Evolutionary conservation across 176 grass and related monocot species (phyloP).

Genomic region (Oryza meyeriana): DNA sequence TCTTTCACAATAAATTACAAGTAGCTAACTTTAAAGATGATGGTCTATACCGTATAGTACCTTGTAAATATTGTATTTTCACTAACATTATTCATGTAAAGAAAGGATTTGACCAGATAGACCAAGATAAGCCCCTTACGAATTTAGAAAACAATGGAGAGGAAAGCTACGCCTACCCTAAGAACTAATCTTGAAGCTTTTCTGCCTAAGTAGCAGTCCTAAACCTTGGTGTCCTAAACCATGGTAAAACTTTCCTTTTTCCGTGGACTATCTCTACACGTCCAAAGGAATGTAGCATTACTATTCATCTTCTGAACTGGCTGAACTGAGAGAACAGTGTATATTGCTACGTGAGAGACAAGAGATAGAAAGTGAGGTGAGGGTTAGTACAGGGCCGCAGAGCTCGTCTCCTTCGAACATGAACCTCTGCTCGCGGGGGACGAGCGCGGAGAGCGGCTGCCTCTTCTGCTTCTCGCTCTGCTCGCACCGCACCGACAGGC

Average conservation of each 20-base stretch:
- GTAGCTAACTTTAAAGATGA: slow-evolving; percentile 7
- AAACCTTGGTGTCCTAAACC: background rate
- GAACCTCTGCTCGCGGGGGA: slow-evolving; percentile 68
- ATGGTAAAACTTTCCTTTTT: background rate
- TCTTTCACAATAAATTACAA: background rate
- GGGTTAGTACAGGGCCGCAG: slow-evolving; percentile 44
- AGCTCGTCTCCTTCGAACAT: slow-evolving; percentile 78
- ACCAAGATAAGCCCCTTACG: background rate
- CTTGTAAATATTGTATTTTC: slow-evolving; percentile 6
- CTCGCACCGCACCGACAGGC: slow-evolving; percentile 53
- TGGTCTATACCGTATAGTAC: background rate
- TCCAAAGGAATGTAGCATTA: background rate
- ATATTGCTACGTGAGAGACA: background rate
- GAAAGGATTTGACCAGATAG: background rate
- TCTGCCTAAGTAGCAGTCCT: background rate
- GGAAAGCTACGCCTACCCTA: background rate
- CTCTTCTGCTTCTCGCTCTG: slow-evolving; percentile 47
- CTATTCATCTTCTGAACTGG: background rate
- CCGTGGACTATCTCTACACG: background rate
- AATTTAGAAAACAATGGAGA: slow-evolving; percentile 2
- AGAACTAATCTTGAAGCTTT: slow-evolving; percentile 3
- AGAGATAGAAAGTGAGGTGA: background rate
- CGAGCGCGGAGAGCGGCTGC: slow-evolving; percentile 34
- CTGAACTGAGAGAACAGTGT: background rate
- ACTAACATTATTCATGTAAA: background rate